phyloP scores from a whole-genome alignment of 2,329 filamentous ascomycete genomes.

The Mycocentrospora acerina region DNA sequence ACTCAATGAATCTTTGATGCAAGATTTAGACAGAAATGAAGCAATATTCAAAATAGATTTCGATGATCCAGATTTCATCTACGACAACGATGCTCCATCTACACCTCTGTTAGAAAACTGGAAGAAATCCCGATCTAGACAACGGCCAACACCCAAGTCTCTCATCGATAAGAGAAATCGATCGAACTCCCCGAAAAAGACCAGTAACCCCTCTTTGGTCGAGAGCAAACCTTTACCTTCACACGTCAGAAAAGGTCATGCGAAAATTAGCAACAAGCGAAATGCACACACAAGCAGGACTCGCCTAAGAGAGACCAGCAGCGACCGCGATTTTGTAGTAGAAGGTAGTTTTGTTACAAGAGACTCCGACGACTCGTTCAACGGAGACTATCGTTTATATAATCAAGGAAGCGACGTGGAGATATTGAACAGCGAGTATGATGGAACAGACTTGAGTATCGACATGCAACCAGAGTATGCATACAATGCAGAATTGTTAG shows the following conservation, averaged over 20 bases:
- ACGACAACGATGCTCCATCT: constrained; percentile 10
- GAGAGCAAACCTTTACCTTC: too few relatives aligned
- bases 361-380: not conserved
- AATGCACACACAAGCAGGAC: too few relatives aligned
- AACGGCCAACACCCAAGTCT: not conserved
- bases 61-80: constrained; percentile 12
- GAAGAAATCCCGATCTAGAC: not conserved
- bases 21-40: constrained; percentile 3
- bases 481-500: constrained; percentile 7
- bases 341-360: not conserved
- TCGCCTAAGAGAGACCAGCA: constrained; percentile 3
- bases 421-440: not conserved
- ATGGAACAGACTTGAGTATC: constrained; percentile 9
- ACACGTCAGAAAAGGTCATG: too few relatives aligned
- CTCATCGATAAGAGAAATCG: too few relatives aligned
- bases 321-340: constrained; percentile 7
- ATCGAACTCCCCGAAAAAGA: too few relatives aligned
- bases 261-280: too few relatives aligned
- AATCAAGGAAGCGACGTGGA: not conserved
- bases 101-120: not conserved
- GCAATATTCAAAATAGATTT: constrained; percentile 19
- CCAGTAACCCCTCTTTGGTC: too few relatives aligned
- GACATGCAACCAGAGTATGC: constrained; percentile 12
- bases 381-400: not conserved
- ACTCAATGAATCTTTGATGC: too few relatives aligned